Conservation (phyloP, 768 basidiomycete species). For the Suillus discolor region DNA sequence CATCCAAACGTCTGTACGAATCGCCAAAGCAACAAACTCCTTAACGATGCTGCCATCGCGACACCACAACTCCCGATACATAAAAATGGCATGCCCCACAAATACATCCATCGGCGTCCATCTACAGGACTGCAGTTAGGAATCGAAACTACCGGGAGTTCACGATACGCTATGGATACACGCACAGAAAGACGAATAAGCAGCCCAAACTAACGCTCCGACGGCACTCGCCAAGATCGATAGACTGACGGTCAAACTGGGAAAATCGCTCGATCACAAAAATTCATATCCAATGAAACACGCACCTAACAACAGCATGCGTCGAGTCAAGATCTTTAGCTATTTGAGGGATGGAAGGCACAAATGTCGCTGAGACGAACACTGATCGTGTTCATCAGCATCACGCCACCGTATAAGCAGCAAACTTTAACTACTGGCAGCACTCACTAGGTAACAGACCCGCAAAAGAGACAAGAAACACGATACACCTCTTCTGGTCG, state of each 20-base stretch:
- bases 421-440: background rate
- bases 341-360: constrained; percentile 76
- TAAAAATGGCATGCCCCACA: constrained; percentile 59
- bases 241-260: constrained; percentile 52
- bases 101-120: constrained; percentile 64
- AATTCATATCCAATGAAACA: background rate
- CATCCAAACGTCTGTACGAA: constrained; percentile 69
- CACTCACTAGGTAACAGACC: constrained; percentile 65
- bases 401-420: background rate
- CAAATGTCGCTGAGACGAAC: constrained; percentile 68
- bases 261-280: background rate
- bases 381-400: constrained; percentile 40
- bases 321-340: constrained; percentile 64
- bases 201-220: constrained; percentile 54
- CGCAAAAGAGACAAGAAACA: constrained; percentile 58
- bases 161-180: constrained; percentile 13
- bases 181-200: constrained; percentile 53
- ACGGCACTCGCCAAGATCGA: constrained; percentile 47
- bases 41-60: constrained; percentile 44
- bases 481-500: constrained; percentile 51
- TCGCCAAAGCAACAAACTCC: constrained; percentile 58
- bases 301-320: constrained; percentile 56
- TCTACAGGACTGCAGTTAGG: constrained; percentile 39
- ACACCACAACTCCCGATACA: constrained; percentile 64
- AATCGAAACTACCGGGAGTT: background rate